Conservation (phyloP, 495 filamentous ascomycete genomes). For the Hypoxylon perforatum region DNA sequence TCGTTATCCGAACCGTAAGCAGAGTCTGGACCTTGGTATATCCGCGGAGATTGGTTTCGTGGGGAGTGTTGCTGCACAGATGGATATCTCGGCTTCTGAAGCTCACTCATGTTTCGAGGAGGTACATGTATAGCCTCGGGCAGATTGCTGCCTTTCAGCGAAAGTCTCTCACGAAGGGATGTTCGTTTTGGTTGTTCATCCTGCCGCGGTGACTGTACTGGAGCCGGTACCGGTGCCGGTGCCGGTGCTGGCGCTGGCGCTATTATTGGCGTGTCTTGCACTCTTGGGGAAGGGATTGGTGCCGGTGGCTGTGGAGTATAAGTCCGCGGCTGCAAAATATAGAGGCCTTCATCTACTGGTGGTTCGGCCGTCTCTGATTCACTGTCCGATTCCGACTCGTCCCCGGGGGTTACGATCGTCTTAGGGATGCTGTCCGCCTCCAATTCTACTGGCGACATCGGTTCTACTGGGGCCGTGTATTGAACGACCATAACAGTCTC, state of each 20-base stretch:
- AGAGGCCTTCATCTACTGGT: constrained; percentile 51
- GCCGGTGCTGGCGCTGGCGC: too few species aligned
- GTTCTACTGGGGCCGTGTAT: constrained; percentile 30
- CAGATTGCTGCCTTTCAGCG: constrained; percentile 54
- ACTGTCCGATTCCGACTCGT: constrained; percentile 26
- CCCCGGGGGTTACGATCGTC: constrained; percentile 20
- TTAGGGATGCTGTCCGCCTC: constrained; percentile 31
- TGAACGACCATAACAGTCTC: constrained; percentile 38
- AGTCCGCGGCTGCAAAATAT: constrained; percentile 63
- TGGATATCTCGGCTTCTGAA: constrained; percentile 45
- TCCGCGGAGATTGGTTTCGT: constrained; percentile 37
- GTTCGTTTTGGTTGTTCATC: constrained; percentile 50
- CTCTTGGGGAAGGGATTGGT: constrained; percentile 57
- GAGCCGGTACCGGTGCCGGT: neutral
- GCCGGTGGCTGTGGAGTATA: constrained; percentile 64
- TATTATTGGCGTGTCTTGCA: constrained; percentile 34
- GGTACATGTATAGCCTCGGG: constrained; percentile 61
- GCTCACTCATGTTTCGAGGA: constrained; percentile 42
- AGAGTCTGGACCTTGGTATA: constrained; percentile 59
- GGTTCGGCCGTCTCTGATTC: constrained; percentile 30
- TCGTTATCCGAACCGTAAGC: constrained; percentile 66
- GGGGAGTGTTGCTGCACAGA: constrained; percentile 31
- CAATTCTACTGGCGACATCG: constrained; percentile 29
- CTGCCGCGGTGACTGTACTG: constrained; percentile 26
- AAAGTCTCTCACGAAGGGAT: constrained; percentile 62